Conservation (phyloP, 129 eudicot genomes). For the Silybum marianum region DNA sequence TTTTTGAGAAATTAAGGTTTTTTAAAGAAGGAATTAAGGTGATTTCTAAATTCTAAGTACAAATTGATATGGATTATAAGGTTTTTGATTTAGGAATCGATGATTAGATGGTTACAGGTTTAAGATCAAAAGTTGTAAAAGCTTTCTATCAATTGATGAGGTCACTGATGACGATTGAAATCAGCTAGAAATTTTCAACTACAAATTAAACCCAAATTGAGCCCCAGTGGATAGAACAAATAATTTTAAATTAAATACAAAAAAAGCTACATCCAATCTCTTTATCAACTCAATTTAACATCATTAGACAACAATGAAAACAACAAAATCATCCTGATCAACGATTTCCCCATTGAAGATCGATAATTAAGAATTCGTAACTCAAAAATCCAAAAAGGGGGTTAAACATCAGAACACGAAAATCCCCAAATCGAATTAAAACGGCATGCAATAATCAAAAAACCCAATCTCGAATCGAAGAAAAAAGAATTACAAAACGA, state of each 20-base stretch:
- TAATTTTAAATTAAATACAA: constrained; percentile 7
- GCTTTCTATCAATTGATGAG: constrained; percentile 25
- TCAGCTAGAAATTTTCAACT: background rate
- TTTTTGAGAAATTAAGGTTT: background rate
- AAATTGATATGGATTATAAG: background rate
- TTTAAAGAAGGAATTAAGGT: background rate
- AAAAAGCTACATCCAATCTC: constrained; percentile 1
- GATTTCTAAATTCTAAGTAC: background rate
- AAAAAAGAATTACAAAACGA: background rate
- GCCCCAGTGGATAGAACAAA: background rate
- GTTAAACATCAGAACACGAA: background rate
- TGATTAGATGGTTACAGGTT: constrained; percentile 1
- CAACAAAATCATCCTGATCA: constrained; percentile 16
- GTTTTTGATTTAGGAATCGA: background rate
- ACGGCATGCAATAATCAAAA: constrained; percentile 18
- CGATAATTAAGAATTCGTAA: background rate
- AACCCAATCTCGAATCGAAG: background rate
- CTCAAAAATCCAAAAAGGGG: background rate
- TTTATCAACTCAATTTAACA: constrained; percentile 9
- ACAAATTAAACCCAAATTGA: constrained; percentile 2
- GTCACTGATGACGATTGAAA: constrained; percentile 30
- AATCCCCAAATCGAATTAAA: constrained; percentile 4
- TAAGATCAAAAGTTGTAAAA: constrained; percentile 22
- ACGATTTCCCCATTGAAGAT: background rate
- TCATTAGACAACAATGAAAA: constrained; percentile 13